Base-by-base conservation (phyloP, 75 land plant species). In the Adiantum capillusveneris region DNA sequence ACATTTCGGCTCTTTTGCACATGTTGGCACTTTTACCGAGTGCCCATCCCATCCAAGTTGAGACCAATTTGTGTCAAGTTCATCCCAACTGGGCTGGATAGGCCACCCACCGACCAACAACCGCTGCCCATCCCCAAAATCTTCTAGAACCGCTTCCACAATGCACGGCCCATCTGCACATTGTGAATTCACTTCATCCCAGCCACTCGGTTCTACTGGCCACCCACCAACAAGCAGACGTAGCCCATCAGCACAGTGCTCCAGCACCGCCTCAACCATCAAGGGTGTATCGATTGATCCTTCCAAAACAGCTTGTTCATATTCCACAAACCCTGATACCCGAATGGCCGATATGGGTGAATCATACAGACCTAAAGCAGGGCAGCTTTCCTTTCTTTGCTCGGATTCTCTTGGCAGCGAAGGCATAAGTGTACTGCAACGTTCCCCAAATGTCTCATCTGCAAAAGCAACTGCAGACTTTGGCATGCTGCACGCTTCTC, bases 171-270 rank as follows among this genome's bases (percentile, higher is more conserved):
- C 49, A 17, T 17, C n/a, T 46, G 49, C 12, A 17, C 5, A 5
- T 17, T 5, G 2, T 7, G 3, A 17, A 17, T n/a, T 14, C 3
- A 3, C 49, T 7, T 46, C 49, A 20, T 20, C 49, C 49, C 49
- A 46, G 3, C 49, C 49, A 46, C 49, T 46, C 3, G 49, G 49
- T 14, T 46, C 49, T 14, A 46, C 49, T 7, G 49, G 49, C 49
- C 2, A 20, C 21, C 49, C 49, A 17, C 17, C 49, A 46, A 46
- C 49, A 46, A 46, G 14, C 5, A 46, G 49, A 17, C 49, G n/a
- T 46, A 46, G 12, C n/a, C 49, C 49, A 46, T 46, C 21, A 2
- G n/a, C 49, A 17, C 12, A 46, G 5, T 46, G 21, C 14, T 46
- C 49, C 14, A 46, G 21, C n/a, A 46, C 49, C 3, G 49, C 49